Conservation (phyloP, 2,329 filamentous ascomycete genomes). For the Aspergillus sp. region DNA sequence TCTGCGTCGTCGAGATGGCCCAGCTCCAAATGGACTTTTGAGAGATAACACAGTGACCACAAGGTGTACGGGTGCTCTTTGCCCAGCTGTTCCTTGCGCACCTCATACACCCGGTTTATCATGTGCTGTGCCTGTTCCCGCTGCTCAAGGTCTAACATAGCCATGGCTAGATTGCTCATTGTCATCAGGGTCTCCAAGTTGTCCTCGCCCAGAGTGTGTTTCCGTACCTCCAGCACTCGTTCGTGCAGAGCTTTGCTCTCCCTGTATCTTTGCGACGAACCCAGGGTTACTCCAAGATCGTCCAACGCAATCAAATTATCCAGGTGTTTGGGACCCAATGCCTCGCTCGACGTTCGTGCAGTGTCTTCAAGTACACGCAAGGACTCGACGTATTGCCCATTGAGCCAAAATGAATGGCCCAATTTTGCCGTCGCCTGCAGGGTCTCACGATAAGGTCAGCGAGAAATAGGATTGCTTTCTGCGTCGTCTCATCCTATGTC, state of each 20-base stretch:
- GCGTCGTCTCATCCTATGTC: constrained; percentile 28
- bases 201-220: constrained; percentile 10
- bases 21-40: constrained; percentile 18
- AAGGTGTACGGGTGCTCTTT: constrained; percentile 28
- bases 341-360: constrained; percentile 9
- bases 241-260: constrained; percentile 1
- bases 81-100: constrained; percentile 14
- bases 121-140: constrained; percentile 9
- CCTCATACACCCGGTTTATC: constrained; percentile 11
- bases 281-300: constrained; percentile 6
- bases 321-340: constrained; percentile 16
- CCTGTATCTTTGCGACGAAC: constrained; percentile 1
- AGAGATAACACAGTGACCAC: constrained; percentile 23
- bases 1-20: constrained; percentile 10
- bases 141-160: constrained; percentile 6
- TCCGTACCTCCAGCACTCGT: constrained; percentile 6
- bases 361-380: constrained; percentile 10
- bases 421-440: constrained; percentile 17
- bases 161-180: constrained; percentile 12
- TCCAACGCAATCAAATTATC: constrained; percentile 16
- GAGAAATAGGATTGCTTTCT: constrained; percentile 7
- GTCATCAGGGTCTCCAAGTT: constrained; percentile 13
- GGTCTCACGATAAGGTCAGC: constrained; percentile 14
- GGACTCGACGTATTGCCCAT: constrained; percentile 10
- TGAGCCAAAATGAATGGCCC: constrained; percentile 12